Percentiles rank a stretch among this genome's conserved stretches.
Conservation (phyloP, 805 yeast genomes). For the Teunomyces pallodes region DNA sequence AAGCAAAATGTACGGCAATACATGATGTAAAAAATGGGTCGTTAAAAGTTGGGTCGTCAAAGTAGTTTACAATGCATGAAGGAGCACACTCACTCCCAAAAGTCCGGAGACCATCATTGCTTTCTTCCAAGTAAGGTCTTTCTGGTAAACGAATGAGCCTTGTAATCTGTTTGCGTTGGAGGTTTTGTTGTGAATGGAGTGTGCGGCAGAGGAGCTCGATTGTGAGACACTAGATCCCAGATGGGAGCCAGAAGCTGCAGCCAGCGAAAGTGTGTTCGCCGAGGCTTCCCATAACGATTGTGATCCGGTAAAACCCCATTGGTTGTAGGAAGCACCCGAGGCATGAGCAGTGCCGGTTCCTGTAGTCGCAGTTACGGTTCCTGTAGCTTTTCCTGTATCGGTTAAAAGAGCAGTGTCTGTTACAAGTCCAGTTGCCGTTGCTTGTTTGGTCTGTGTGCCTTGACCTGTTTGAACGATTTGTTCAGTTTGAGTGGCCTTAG, state of each 20-base stretch:
- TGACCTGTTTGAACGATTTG: neutral
- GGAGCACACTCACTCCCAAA: conserved; percentile 15
- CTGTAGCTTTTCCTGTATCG: conserved; percentile 9
- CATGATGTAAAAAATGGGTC: too few relatives aligned
- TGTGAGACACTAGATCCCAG: conserved; percentile 6
- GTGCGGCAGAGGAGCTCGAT: conserved; percentile 8
- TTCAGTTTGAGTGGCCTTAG: neutral
- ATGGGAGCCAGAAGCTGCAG: conserved; percentile 1
- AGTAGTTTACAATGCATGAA: conserved; percentile 9
- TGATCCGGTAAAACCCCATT: conserved; percentile 42
- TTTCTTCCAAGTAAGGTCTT: conserved; percentile 15
- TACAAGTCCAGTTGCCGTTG: conserved; percentile 6
- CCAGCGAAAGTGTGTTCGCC: conserved; percentile 5
- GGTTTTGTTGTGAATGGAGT: conserved; percentile 16
- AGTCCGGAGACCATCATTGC: conserved; percentile 13
- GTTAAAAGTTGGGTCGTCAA: neutral
- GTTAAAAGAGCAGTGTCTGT: conserved; percentile 6
- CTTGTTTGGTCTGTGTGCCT: neutral
- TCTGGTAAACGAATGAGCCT: conserved; percentile 9
- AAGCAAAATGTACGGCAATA: neutral
- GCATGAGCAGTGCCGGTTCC: conserved; percentile 6
- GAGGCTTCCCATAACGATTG: conserved; percentile 34
- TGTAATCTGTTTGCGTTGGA: conserved; percentile 16
- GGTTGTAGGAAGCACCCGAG: conserved; percentile 27
- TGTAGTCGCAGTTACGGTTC: conserved; percentile 8